Evolutionary conservation across 257 asterid genomes (phyloP).

Genomic region (Nicotiana tomentosiformis): DNA sequence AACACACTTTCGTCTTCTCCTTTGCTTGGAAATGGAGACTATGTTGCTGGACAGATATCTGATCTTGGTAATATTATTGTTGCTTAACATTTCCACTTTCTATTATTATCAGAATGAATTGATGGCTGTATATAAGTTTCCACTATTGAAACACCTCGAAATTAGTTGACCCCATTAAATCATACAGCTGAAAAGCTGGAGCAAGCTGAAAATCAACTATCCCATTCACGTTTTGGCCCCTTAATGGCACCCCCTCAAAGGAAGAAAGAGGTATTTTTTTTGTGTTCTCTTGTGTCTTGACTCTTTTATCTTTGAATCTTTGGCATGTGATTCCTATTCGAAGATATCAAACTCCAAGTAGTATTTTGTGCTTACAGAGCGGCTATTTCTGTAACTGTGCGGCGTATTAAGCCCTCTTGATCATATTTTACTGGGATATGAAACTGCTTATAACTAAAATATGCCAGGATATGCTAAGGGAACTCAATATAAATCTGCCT

Average conservation of each 20-base stretch:
- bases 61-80: conserved; percentile 60
- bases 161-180: not conserved
- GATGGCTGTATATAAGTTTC: not conserved
- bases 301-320: not conserved
- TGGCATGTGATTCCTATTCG: not conserved
- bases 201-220: conserved; percentile 91
- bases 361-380: not conserved
- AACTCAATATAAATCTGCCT: not conserved
- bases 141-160: not conserved
- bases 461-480: not conserved
- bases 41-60: conserved; percentile 95
- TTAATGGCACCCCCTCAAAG: conserved; percentile 64
- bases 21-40: conserved; percentile 96
- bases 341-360: not conserved
- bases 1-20: conserved; percentile 98
- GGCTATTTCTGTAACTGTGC: not conserved
- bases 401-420: not conserved
- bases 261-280: conserved; percentile 72
- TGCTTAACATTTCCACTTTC: not conserved
- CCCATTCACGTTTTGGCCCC: conserved; percentile 82
- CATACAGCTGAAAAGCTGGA: conserved; percentile 92
- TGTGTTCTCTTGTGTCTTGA: not conserved
- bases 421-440: not conserved
- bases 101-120: conserved; percentile 5
- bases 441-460: not conserved